Evolutionary conservation across 2,329 filamentous ascomycete genomes (phyloP), one percentile per base, ranked within the genome.

Genomic region (Berkeleyomyces basicola): DNA sequence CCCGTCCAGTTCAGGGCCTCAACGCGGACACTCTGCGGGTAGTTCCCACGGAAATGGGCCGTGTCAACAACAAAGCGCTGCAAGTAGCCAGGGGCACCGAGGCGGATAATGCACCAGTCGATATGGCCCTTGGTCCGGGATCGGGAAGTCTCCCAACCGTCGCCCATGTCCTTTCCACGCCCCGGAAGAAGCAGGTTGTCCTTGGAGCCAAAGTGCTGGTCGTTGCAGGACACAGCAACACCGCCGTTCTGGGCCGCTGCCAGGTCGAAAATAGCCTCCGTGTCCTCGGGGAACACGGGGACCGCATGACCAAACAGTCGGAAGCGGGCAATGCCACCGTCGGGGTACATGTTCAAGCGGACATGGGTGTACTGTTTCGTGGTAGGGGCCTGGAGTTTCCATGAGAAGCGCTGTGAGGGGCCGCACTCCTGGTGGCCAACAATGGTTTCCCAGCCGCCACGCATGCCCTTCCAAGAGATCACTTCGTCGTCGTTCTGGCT

Each of bases 111-210:
- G n/a, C 84, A 78, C 88, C 89, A 93, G 73, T 93, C 88, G 23
- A 87, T 75, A 72, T 93, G 88, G 53, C 78, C 82, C 71, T 82
- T 83, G 59, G 79, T 83, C 59, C 89, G 77, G 43, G 86, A 89
- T 61, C 88, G 80, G 67, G 85, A 83, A 63, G 88, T 93, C 74
- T 93, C 88, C 88, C 89, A 93, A 6, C 88, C 89, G 71, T 92
- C 88, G 59, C 88, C 86, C 88, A 93, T 93, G 73, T 93, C 87
- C 71, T 85, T 84, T 49, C 88, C 88, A 36, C 88, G 79, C 2
- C 87, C 87, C 0, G 88, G 88, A 3, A 91, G 77, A n/a, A 91
- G 79, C 42, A 92, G 76, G 73, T 92, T 91, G 70, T 88, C 84
- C 71, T 87, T 90, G 44, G 83, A 87, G 65, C 88, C 87, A 69